phyloP scores from a whole-genome alignment of 805 yeast species.

The Hanseniaspora meyeri region DNA sequence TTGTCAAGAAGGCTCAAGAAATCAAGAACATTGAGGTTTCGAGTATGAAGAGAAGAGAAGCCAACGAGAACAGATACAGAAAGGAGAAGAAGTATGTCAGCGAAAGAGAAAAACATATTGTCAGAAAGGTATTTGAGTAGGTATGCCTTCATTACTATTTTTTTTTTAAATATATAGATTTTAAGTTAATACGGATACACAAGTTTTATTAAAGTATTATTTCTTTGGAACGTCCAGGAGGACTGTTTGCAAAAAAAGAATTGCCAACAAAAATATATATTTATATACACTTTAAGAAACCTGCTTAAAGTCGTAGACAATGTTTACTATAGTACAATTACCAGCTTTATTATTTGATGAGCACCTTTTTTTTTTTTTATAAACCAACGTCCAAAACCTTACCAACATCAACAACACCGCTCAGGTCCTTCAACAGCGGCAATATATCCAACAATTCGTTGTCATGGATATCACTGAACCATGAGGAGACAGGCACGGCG shows the following conservation, averaged over 20 bases:
- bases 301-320: conserved; percentile 3
- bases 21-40: conserved; percentile 65
- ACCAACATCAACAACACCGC: conserved; percentile 76
- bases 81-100: conserved; percentile 47
- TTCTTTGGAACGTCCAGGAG: background rate
- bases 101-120: conserved; percentile 78
- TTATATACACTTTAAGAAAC: conserved; percentile 1
- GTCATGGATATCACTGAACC: conserved; percentile 98
- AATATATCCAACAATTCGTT: conserved; percentile 84
- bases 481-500: conserved; percentile 90
- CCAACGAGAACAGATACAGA: conserved; percentile 68
- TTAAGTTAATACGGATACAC: background rate
- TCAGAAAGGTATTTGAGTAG: conserved; percentile 62
- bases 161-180: background rate
- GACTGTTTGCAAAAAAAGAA: too few relatives aligned
- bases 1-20: conserved; percentile 78
- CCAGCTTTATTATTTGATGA: background rate
- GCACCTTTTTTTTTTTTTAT: conserved; percentile 12
- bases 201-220: background rate
- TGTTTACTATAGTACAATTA: background rate
- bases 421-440: conserved; percentile 79
- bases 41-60: conserved; percentile 67
- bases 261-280: too few relatives aligned
- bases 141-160: conserved; percentile 15
- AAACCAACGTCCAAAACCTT: conserved; percentile 64